Evolutionary conservation across 805 yeast species (phyloP), one percentile per base, ranked within the genome.

Genomic region (Candida nitratophila): DNA sequence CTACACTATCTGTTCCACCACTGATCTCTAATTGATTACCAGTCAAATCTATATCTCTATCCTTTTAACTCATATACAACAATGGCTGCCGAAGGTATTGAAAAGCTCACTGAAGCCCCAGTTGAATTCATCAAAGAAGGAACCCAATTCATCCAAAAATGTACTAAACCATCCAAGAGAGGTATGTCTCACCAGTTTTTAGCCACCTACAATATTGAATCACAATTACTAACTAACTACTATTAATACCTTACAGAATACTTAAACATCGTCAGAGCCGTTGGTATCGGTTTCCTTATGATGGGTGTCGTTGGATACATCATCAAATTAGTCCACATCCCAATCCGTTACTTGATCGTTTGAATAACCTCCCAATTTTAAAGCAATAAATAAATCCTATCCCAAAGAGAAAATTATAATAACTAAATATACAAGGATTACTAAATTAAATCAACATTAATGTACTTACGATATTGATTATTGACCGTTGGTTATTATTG

Each of bases 251-350:
- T 15, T 17, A 15, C 48, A 77, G 99, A 91, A 70, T 91, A 86
- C 74, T 57, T 81, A 47, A 83, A 84, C 67, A 85, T 91, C 61
- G 77, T 93, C 51, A 85, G 93, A 69, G 97, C 97, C 43, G 98
- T 91, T 43, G 98, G 98, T 58, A 76, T 90, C 51, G 99, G 99
- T 54, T 91, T 91, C 69, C 73, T 91, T 56, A 91, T 91, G 79
- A 93, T 91, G 90, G 99, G 99, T 61, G 84, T 87, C 58, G 95
- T 93, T 60, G 99, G 99, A 46, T 91, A 89, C 70, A 86, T 83
- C 60, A 93, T 93, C 69, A 91, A 91, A 71, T 79, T 91, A 59
- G 74, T 90, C 57, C 97, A 90, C 70, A 90, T 90, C 60, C 97
- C 97, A 63, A 88, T 90, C 72, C 85, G 96, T 75, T 90, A 88